Evolutionary conservation across 805 yeast species (phyloP).

Genomic region (Nakazawaea wyomingensis): DNA sequence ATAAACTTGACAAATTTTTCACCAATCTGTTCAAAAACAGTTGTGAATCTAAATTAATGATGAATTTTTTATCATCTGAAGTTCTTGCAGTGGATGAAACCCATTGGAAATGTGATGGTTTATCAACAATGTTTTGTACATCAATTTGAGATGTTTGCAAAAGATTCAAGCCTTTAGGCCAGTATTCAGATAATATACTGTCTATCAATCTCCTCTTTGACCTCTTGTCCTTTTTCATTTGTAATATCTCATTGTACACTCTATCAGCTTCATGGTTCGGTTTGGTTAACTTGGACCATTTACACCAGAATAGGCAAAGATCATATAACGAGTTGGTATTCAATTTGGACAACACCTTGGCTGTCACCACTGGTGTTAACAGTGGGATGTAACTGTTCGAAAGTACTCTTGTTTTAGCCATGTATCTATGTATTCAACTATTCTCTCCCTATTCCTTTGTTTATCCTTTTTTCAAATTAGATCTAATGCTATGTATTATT

Average conservation of each 20-base stretch:
- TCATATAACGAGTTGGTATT: constrained; percentile 25
- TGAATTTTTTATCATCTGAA: constrained; percentile 22
- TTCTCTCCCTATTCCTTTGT: neutral
- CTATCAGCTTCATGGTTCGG: constrained; percentile 17
- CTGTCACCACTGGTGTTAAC: constrained; percentile 16
- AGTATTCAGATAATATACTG: constrained; percentile 41
- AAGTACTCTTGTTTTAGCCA: constrained; percentile 22
- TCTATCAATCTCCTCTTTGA: constrained; percentile 35
- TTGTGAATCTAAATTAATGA: constrained; percentile 43
- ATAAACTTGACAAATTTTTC: constrained; percentile 43
- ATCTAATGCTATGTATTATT: too few species aligned
- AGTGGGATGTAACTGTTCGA: constrained; percentile 30
- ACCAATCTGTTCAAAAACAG: constrained; percentile 44
- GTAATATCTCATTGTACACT: constrained; percentile 14
- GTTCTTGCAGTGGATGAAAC: constrained; percentile 41
- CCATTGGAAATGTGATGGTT: constrained; percentile 45
- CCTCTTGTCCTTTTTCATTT: constrained; percentile 11
- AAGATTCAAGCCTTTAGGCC: constrained; percentile 54
- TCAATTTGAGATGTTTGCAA: constrained; percentile 70
- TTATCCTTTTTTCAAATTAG: neutral
- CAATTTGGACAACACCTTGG: constrained; percentile 23
- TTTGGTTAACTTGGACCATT: constrained; percentile 24
- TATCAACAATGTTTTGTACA: constrained; percentile 56
- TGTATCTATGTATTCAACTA: neutral
- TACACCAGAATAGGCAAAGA: constrained; percentile 28